Conservation (phyloP, 2,329 filamentous ascomycete species). For the Colletotrichum euphorbiae region DNA sequence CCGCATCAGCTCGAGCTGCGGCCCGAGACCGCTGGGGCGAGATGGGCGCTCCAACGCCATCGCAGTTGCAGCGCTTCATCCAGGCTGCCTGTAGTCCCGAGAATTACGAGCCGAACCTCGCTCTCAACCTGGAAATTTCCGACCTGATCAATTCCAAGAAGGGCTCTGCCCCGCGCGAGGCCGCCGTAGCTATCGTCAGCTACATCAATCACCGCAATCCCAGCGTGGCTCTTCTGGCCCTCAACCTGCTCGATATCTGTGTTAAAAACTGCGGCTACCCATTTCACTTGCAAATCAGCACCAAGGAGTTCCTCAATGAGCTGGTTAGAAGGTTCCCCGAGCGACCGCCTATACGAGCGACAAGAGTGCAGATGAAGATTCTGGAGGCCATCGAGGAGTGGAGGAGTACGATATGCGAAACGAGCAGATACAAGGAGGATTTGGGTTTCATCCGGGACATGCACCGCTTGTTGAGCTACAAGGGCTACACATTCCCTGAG, state of each 20-base stretch:
- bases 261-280: slow-evolving; percentile 99
- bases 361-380: slow-evolving; percentile 90
- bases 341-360: slow-evolving; percentile 85
- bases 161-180: slow-evolving; percentile 93
- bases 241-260: slow-evolving; percentile 95
- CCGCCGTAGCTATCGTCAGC: slow-evolving; percentile 90
- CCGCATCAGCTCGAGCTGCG: slow-evolving; percentile 93
- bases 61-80: slow-evolving; percentile 94
- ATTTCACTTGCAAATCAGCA: slow-evolving; percentile 98
- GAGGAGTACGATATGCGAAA: slow-evolving; percentile 98
- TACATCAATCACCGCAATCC: slow-evolving; percentile 97
- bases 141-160: slow-evolving; percentile 99
- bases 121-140: slow-evolving; percentile 93
- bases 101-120: slow-evolving; percentile 98
- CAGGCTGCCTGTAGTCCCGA: slow-evolving; percentile 95
- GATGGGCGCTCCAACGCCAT: slow-evolving; percentile 80
- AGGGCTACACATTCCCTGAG: slow-evolving; percentile 96
- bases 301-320: slow-evolving; percentile 99
- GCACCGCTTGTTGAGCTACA: slow-evolving; percentile 95
- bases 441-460: slow-evolving; percentile 96
- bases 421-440: slow-evolving; percentile 96
- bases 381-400: slow-evolving; percentile 98
- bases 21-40: slow-evolving; percentile 93
- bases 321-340: slow-evolving; percentile 96
- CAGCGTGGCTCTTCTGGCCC: slow-evolving; percentile 90